Conservation (phyloP, 805 yeast species). For the Suhomyces kilbournensis region DNA sequence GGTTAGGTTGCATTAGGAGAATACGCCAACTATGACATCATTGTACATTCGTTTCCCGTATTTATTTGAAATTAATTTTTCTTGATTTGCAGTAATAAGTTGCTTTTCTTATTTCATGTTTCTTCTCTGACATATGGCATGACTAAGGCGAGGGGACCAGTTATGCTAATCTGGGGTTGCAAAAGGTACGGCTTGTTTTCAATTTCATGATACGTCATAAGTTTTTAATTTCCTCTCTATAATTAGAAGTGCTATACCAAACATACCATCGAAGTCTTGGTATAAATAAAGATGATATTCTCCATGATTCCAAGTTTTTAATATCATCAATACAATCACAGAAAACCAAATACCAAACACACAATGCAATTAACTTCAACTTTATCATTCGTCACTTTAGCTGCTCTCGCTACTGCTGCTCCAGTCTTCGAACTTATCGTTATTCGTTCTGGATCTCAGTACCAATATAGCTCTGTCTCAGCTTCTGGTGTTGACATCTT, state of each 20-base stretch:
- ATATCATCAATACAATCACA: conserved; percentile 1
- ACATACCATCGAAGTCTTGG: background rate
- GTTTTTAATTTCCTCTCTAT: background rate
- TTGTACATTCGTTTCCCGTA: background rate
- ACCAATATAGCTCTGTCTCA: conserved; percentile 17
- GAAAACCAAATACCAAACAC: conserved; percentile 2
- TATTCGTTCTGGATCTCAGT: conserved; percentile 24
- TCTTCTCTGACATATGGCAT: background rate
- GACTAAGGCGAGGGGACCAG: background rate
- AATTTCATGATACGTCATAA: background rate
- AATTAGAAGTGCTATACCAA: background rate
- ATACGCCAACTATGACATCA: background rate
- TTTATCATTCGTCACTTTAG: conserved; percentile 18
- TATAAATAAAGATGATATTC: background rate
- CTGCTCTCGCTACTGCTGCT: conserved; percentile 25
- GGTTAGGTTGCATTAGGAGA: background rate
- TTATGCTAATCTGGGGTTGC: background rate
- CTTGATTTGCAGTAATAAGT: background rate
- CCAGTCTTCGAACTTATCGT: conserved; percentile 17
- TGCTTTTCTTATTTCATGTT: background rate
- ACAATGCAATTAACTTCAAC: conserved; percentile 14
- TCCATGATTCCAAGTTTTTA: background rate
- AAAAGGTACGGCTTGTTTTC: background rate
- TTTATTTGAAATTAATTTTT: background rate
- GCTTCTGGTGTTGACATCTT: conserved; percentile 7